phyloP scores from a whole-genome alignment of 2,329 filamentous ascomycete species.

The Aspergillus uvarum region DNA sequence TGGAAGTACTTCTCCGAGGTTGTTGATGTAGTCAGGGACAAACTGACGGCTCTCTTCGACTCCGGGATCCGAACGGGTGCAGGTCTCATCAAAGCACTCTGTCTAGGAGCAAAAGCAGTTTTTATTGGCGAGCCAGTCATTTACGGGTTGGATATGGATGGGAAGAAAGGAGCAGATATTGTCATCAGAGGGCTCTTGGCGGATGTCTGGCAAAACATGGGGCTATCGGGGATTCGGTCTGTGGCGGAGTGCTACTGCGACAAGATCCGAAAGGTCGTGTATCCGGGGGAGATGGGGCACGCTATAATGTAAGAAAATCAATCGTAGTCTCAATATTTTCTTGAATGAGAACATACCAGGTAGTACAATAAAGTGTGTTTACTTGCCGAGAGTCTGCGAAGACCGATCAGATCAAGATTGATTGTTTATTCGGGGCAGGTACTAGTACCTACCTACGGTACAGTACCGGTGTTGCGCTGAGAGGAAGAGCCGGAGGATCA shows the following conservation, averaged over 20 bases:
- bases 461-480: background rate
- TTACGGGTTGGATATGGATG: constrained; percentile 58
- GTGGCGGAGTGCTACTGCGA: constrained; percentile 36
- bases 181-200: constrained; percentile 52
- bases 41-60: constrained; percentile 52
- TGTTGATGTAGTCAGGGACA: constrained; percentile 57
- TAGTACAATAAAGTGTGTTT: too few species aligned
- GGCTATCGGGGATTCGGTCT: constrained; percentile 51
- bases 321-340: background rate
- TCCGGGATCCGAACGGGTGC: constrained; percentile 51
- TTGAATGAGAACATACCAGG: too few species aligned
- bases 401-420: constrained; percentile 1
- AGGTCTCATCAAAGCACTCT: constrained; percentile 54
- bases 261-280: constrained; percentile 36
- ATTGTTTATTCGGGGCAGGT: too few species aligned
- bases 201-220: constrained; percentile 58
- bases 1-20: constrained; percentile 60
- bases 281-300: constrained; percentile 34
- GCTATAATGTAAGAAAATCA: constrained; percentile 30
- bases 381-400: background rate
- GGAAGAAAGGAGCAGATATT: constrained; percentile 55
- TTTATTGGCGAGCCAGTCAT: constrained; percentile 59
- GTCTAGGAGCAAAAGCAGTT: constrained; percentile 58
- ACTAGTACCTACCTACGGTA: too few species aligned
- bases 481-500: constrained; percentile 12